Evolutionary conservation across 192 early-diverging fungal species (phyloP).

Genomic region (Mortierella hygrophila): DNA sequence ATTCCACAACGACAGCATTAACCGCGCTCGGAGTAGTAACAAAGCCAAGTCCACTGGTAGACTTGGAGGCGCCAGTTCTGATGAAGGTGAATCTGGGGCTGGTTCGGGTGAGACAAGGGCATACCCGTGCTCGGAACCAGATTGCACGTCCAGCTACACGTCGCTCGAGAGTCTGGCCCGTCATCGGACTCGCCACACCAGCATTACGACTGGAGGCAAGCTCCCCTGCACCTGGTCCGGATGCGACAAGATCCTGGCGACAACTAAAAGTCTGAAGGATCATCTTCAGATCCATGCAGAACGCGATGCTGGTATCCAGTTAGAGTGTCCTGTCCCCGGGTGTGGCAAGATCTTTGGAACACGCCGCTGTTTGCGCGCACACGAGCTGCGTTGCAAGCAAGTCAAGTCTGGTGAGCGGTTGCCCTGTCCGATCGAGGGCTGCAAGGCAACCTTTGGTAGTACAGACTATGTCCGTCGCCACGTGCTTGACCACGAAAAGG

Average conservation of each 20-base stretch:
- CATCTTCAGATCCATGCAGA: slow-evolving; percentile 50
- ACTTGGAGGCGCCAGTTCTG: no score
- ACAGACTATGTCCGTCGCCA: slow-evolving; percentile 55
- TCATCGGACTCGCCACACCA: slow-evolving; percentile 35
- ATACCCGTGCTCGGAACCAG: slow-evolving; percentile 36
- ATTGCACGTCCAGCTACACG: slow-evolving; percentile 29
- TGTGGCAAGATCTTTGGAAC: slow-evolving; percentile 52
- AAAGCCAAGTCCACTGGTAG: no score
- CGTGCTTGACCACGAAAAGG: slow-evolving; percentile 54
- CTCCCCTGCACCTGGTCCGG: slow-evolving; percentile 45
- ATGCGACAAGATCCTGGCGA: slow-evolving; percentile 50
- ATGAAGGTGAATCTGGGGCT: background rate
- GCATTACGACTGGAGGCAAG: slow-evolving; percentile 37
- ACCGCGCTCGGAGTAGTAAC: background rate
- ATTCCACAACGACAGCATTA: slow-evolving; percentile 19
- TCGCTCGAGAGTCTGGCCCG: slow-evolving; percentile 42
- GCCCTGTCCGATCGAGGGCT: slow-evolving; percentile 40
- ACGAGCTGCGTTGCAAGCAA: slow-evolving; percentile 50
- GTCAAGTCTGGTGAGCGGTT: slow-evolving; percentile 47
- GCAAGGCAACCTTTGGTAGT: slow-evolving; percentile 48
- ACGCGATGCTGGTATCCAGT: slow-evolving; percentile 41
- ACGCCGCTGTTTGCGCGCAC: slow-evolving; percentile 42
- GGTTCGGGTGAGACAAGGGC: slow-evolving; percentile 15
- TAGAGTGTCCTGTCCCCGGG: slow-evolving; percentile 36
- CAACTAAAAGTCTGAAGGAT: slow-evolving; percentile 49